These are phyloP conservation scores for Wickerhamiella vanderwaltii DNA, from an alignment of 805 yeast genomes.

Conservation along the genomic window DNA sequence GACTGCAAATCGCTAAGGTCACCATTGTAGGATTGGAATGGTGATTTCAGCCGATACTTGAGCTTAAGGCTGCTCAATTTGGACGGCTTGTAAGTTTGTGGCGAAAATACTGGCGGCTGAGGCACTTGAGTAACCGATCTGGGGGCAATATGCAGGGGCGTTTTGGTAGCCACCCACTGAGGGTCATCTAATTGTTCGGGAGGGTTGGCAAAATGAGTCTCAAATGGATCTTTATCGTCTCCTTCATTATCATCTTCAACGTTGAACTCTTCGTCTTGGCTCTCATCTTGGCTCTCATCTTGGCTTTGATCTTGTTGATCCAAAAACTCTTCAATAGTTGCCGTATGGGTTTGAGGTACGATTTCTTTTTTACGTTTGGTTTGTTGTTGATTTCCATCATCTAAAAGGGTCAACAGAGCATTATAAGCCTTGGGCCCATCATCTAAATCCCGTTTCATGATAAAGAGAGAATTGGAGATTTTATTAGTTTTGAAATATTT, in stretches of 20 bases:
- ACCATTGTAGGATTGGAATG: slow-evolving; percentile 26
- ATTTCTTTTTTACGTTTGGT: not conserved
- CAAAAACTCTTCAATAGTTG: slow-evolving; percentile 14
- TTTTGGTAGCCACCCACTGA: slow-evolving; percentile 20
- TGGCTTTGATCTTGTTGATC: slow-evolving; percentile 15
- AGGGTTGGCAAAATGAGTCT: slow-evolving; percentile 54
- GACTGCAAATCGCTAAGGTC: slow-evolving; percentile 37
- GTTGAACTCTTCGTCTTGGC: slow-evolving; percentile 24
- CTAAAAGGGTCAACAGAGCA: slow-evolving; percentile 53
- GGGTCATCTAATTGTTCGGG: slow-evolving; percentile 17
- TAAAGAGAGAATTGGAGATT: not conserved
- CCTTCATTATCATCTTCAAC: slow-evolving; percentile 32
- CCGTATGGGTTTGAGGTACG: not conserved
- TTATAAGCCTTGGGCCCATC: slow-evolving; percentile 30
- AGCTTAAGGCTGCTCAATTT: slow-evolving; percentile 28
- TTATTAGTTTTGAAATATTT: not conserved
- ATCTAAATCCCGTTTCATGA: slow-evolving; percentile 1
- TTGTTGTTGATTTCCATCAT: slow-evolving; percentile 12
- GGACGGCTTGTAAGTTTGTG: slow-evolving; percentile 20
- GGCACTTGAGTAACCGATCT: not conserved
- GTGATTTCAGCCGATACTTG: slow-evolving; percentile 33
- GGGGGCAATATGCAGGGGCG: not conserved
- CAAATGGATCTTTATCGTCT: slow-evolving; percentile 54
- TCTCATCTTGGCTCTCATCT: too few relatives aligned
- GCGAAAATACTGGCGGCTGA: not conserved